These are phyloP conservation scores for Microbotryum lychnidis-dioicae DNA, from an alignment of 1,284 basidiomycete genomes.

Conservation along the genomic window DNA sequence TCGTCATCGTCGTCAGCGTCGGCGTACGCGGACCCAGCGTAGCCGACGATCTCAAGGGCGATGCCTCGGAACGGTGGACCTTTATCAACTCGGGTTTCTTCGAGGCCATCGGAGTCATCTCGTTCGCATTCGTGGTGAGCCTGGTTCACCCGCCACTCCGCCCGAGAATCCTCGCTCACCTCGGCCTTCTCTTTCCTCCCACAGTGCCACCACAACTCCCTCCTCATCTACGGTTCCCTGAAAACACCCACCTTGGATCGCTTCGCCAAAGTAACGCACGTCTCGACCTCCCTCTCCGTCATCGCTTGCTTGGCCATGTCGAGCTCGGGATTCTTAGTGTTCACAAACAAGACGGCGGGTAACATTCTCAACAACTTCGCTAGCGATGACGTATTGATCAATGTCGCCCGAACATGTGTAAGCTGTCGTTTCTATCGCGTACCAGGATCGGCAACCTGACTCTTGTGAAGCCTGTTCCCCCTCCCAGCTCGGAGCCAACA, in stretches of 20 bases:
- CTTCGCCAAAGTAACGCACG: slow-evolving; percentile 86
- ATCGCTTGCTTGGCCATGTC: slow-evolving; percentile 74
- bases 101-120: slow-evolving; percentile 90
- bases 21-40: slow-evolving; percentile 76
- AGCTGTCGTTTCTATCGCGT: background rate
- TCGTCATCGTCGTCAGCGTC: slow-evolving; percentile 83
- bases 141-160: background rate
- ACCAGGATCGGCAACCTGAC: no score
- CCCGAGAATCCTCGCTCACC: background rate
- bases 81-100: slow-evolving; percentile 69
- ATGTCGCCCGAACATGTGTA: slow-evolving; percentile 25
- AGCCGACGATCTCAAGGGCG: slow-evolving; percentile 68
- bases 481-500: slow-evolving; percentile 74
- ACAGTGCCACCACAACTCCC: slow-evolving; percentile 31
- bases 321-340: slow-evolving; percentile 83
- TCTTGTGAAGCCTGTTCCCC: background rate
- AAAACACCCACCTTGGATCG: slow-evolving; percentile 88
- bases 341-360: slow-evolving; percentile 63
- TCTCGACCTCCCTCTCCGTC: slow-evolving; percentile 73
- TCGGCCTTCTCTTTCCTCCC: no score
- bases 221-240: slow-evolving; percentile 89
- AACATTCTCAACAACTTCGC: slow-evolving; percentile 92
- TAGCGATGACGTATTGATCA: slow-evolving; percentile 45
- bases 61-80: slow-evolving; percentile 51
- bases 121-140: slow-evolving; percentile 62